Conservation (phyloP, 2,329 filamentous ascomycete species). For the Phoma sp. region DNA sequence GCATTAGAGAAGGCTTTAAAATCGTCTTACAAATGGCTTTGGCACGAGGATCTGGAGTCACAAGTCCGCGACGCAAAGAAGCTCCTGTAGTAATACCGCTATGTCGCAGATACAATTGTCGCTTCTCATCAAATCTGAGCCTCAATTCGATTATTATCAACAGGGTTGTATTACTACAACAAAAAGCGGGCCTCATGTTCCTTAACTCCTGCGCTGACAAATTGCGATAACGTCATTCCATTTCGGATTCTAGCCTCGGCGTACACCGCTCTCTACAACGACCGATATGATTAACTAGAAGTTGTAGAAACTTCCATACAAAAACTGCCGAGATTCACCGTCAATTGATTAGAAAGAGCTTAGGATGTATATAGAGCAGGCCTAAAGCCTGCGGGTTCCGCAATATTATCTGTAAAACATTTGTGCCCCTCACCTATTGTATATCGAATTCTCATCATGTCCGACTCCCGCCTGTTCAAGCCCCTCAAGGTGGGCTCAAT, state of each 20-base stretch:
- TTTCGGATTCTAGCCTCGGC: conserved; percentile 2
- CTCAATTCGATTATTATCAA: background rate
- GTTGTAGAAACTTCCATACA: conserved; percentile 18
- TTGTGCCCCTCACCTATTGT: background rate
- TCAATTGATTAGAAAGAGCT: conserved; percentile 15
- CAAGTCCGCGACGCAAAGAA: conserved; percentile 28
- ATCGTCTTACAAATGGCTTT: conserved; percentile 31
- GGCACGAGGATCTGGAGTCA: conserved; percentile 36
- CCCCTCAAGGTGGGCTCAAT: conserved; percentile 45
- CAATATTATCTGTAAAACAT: background rate
- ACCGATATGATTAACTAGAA: conserved; percentile 3
- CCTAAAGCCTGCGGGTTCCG: background rate
- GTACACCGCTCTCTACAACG: conserved; percentile 4
- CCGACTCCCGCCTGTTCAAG: conserved; percentile 40
- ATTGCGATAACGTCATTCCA: conserved; percentile 11
- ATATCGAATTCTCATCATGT: conserved; percentile 23
- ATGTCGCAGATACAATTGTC: background rate
- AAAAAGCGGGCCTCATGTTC: too few species aligned
- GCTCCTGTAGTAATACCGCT: conserved; percentile 12
- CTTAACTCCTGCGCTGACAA: conserved; percentile 8
- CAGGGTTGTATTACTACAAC: too few species aligned
- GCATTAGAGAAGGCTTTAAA: conserved; percentile 23
- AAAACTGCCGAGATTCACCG: conserved; percentile 22
- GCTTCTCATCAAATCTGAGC: background rate
- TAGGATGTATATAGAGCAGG: conserved; percentile 15